Evolutionary conservation across 176 grass and related monocot species (phyloP).

Genomic region (Carex scoparia): DNA sequence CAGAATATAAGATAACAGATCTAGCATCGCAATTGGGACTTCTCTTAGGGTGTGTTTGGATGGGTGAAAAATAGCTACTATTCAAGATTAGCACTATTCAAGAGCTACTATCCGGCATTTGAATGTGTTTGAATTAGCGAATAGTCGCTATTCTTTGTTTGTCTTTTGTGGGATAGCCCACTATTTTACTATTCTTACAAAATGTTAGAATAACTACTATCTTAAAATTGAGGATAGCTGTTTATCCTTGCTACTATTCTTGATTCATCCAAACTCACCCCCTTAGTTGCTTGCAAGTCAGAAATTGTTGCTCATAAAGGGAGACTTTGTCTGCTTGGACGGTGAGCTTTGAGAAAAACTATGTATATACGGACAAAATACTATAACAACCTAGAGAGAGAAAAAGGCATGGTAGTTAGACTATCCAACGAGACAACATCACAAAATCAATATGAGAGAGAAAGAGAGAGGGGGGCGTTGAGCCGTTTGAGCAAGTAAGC

Average conservation of each 20-base stretch:
- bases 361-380: conserved; percentile 33
- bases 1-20: background rate
- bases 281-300: background rate
- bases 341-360: conserved; percentile 13
- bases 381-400: conserved; percentile 27
- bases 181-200: no score
- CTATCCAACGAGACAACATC: conserved; percentile 15
- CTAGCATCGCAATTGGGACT: background rate
- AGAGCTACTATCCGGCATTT: no score
- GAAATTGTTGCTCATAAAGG: conserved; percentile 18
- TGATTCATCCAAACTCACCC: no score
- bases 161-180: no score
- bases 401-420: conserved; percentile 14
- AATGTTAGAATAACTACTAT: no score
- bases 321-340: conserved; percentile 3
- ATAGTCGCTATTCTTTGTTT: no score
- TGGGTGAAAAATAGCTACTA: no score
- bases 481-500: background rate
- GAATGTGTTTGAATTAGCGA: no score
- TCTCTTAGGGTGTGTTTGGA: background rate
- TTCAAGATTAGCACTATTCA: no score
- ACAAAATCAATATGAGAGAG: conserved; percentile 14
- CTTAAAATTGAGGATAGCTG: no score
- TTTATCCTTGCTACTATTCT: no score
- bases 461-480: background rate